phyloP scores from a whole-genome alignment of 495 filamentous ascomycete species.

The Copromyces sp. region DNA sequence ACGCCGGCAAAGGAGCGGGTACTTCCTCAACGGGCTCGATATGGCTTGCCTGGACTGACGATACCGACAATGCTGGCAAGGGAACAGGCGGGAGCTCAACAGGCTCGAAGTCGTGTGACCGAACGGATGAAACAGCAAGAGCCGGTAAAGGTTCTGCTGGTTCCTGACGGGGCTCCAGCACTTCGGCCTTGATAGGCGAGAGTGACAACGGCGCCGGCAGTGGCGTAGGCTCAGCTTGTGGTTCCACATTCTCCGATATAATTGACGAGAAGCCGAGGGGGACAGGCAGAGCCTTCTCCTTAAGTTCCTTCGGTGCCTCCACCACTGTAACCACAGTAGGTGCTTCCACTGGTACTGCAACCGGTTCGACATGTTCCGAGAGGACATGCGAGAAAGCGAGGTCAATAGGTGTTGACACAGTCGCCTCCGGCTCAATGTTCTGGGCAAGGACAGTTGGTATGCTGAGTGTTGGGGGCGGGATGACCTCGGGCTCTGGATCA shows the following conservation, averaged over 20 bases:
- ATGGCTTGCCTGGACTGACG: constrained; percentile 19
- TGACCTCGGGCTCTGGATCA: constrained; percentile 15
- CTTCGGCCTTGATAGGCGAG: constrained; percentile 17
- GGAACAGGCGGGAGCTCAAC: constrained; percentile 2
- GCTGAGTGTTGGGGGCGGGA: constrained; percentile 11
- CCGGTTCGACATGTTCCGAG: constrained; percentile 11
- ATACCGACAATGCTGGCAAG: constrained; percentile 17
- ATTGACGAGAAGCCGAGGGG: constrained; percentile 15
- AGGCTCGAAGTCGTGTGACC: constrained; percentile 26
- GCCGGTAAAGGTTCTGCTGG: constrained; percentile 10
- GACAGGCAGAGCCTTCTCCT: not conserved
- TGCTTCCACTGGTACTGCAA: constrained; percentile 7
- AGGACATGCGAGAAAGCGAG: constrained; percentile 7
- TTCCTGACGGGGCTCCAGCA: constrained; percentile 21
- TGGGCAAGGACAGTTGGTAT: constrained; percentile 21
- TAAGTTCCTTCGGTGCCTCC: constrained; percentile 1
- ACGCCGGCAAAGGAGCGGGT: constrained; percentile 1
- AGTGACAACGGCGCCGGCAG: constrained; percentile 14
- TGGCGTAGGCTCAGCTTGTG: constrained; percentile 6
- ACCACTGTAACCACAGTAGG: not conserved
- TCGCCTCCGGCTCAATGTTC: constrained; percentile 14
- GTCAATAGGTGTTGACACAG: constrained; percentile 2
- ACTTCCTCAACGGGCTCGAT: constrained; percentile 21
- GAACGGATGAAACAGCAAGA: constrained; percentile 21
- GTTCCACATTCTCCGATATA: constrained; percentile 15